Percentiles rank a stretch among this genome's conserved stretches.
phyloP scores from a whole-genome alignment of 2,329 filamentous ascomycete species.

The Phyllosticta citriasiana region DNA sequence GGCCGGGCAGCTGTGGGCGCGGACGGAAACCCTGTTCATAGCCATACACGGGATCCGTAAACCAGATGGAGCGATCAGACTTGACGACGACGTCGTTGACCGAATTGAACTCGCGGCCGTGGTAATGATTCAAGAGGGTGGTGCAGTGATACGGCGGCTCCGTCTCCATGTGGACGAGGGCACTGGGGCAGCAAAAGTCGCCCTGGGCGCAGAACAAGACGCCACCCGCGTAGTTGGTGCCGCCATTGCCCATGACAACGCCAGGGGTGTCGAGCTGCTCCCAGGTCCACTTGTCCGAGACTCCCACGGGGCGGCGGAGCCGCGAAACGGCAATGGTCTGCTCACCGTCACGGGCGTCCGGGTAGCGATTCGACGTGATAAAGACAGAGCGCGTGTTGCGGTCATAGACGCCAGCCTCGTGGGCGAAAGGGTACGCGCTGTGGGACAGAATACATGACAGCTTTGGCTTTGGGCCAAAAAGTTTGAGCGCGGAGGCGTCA shows the following conservation, averaged over 20 bases:
- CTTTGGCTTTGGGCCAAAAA: not conserved
- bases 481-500: not conserved
- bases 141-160: constrained; percentile 14
- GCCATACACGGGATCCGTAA: constrained; percentile 32
- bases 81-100: constrained; percentile 32
- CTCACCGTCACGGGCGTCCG: constrained; percentile 11
- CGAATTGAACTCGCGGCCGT: constrained; percentile 33
- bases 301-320: not conserved
- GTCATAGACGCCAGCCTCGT: constrained; percentile 37
- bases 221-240: constrained; percentile 21
- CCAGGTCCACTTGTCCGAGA: not conserved
- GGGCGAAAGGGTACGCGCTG: constrained; percentile 32
- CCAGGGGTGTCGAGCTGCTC: constrained; percentile 1
- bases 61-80: constrained; percentile 34
- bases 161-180: constrained; percentile 22
- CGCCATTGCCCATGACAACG: constrained; percentile 18
- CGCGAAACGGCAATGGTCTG: constrained; percentile 16
- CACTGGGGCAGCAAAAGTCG: constrained; percentile 18
- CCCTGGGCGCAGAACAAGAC: constrained; percentile 27
- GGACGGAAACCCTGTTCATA: constrained; percentile 18
- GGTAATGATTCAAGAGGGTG: constrained; percentile 33
- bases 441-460: constrained; percentile 22
- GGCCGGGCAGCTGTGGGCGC: constrained; percentile 16
- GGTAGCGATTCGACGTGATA: constrained; percentile 29
- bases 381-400: constrained; percentile 23